Conservation (phyloP, 1,284 basidiomycete genomes). For the Pterulicium gracile region DNA sequence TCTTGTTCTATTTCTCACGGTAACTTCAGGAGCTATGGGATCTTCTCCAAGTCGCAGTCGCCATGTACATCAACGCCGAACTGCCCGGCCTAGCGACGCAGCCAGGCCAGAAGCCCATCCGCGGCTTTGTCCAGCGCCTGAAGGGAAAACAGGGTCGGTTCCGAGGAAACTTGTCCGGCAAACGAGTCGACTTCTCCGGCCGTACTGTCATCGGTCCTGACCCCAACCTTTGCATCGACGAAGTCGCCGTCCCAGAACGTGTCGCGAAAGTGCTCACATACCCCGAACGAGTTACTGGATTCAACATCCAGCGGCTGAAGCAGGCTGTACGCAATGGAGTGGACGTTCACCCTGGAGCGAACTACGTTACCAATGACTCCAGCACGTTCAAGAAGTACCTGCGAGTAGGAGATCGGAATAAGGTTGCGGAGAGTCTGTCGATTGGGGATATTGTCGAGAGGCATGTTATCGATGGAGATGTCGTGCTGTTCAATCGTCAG, state of each 20-base stretch:
- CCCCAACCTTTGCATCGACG: conserved; percentile 95
- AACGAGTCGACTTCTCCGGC: conserved; percentile 98
- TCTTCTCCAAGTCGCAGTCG: conserved; percentile 88
- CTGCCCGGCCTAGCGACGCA: conserved; percentile 85
- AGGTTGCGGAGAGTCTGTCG: conserved; percentile 69
- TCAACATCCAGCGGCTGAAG: conserved; percentile 80
- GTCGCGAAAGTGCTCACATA: conserved; percentile 96
- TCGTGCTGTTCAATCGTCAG: conserved; percentile 98
- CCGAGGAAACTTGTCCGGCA: conserved; percentile 96
- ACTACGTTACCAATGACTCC: conserved; percentile 78
- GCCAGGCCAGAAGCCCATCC: conserved; percentile 82
- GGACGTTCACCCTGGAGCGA: conserved; percentile 92
- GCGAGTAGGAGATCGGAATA: conserved; percentile 68
- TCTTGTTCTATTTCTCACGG: conserved; percentile 9
- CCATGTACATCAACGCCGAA: conserved; percentile 98
- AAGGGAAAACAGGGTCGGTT: conserved; percentile 99
- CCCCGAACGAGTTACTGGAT: conserved; percentile 88
- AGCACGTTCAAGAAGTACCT: conserved; percentile 78
- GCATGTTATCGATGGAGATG: conserved; percentile 93
- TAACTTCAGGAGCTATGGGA: conserved; percentile 89
- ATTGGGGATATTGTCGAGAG: conserved; percentile 89
- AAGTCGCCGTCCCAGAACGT: conserved; percentile 94
- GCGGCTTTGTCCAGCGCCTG: conserved; percentile 95
- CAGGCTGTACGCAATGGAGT: conserved; percentile 83
- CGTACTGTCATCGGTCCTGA: conserved; percentile 99